A percentile compares a stretch with the other conserved stretches of the same genome.
These are phyloP conservation scores for Starmerella tilneyi DNA, from an alignment of 805 yeast genomes.

Conservation along the genomic window DNA sequence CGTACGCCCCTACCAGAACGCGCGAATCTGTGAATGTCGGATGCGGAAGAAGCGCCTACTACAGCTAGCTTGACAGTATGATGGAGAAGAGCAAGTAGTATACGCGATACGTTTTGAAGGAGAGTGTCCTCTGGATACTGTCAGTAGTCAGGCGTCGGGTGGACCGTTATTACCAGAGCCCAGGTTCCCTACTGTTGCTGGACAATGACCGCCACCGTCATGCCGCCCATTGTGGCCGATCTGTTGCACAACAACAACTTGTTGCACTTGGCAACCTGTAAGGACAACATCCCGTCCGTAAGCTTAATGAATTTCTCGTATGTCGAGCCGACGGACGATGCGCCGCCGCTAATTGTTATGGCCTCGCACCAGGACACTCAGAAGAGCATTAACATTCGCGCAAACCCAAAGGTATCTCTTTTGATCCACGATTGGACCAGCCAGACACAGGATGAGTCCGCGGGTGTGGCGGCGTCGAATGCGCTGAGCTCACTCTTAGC, in stretches of 20 bases:
- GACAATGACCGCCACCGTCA: slow-evolving; percentile 4
- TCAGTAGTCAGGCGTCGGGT: too few species aligned
- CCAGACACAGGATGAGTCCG: slow-evolving; percentile 43
- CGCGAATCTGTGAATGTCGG: too few species aligned
- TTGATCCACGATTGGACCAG: slow-evolving; percentile 79
- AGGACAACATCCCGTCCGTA: slow-evolving; percentile 69
- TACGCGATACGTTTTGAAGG: too few species aligned
- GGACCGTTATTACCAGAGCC: too few species aligned
- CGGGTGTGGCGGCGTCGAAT: slow-evolving; percentile 23
- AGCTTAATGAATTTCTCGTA: slow-evolving; percentile 82
- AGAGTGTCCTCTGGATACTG: too few species aligned
- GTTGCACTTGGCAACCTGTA: slow-evolving; percentile 77
- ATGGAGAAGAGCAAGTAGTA: too few species aligned
- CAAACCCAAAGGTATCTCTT: slow-evolving; percentile 69
- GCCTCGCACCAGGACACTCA: slow-evolving; percentile 64
- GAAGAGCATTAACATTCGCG: slow-evolving; percentile 57
- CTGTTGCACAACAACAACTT: slow-evolving; percentile 22
- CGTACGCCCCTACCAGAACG: too few species aligned
- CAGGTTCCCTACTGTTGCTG: too few species aligned
- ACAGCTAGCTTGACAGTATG: too few species aligned
- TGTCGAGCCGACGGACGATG: slow-evolving; percentile 26
- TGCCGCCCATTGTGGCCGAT: slow-evolving; percentile 17
- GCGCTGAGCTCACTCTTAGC: slow-evolving; percentile 51
- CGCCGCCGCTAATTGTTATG: slow-evolving; percentile 36
- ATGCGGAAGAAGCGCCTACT: too few species aligned